These are phyloP conservation scores for Trichoderma orchidacearum DNA, from an alignment of 495 filamentous ascomycete genomes.

Conservation along the genomic window DNA sequence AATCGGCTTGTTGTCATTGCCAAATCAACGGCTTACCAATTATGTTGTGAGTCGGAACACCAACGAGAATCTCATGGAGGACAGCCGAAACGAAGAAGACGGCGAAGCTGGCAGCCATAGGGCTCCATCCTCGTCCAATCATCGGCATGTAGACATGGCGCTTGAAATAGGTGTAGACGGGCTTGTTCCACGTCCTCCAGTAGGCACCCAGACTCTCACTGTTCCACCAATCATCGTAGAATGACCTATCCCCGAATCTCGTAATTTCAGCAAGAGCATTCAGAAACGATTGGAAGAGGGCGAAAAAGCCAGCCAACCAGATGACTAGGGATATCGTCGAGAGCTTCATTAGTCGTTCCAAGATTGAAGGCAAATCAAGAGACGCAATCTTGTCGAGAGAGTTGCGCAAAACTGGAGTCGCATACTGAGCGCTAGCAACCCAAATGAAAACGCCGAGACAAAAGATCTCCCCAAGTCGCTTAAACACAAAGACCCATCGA, in stretches of 20 bases:
- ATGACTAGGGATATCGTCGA: slow-evolving; percentile 87
- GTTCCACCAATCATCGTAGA: slow-evolving; percentile 98
- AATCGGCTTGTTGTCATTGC: background rate
- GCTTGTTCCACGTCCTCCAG: slow-evolving; percentile 96
- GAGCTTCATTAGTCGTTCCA: slow-evolving; percentile 86
- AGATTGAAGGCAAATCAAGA: slow-evolving; percentile 67
- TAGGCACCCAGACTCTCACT: slow-evolving; percentile 71
- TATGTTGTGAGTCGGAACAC: slow-evolving; percentile 89
- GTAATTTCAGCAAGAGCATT: slow-evolving; percentile 88
- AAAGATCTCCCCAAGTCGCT: slow-evolving; percentile 63
- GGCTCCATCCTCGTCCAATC: slow-evolving; percentile 64
- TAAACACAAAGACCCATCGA: slow-evolving; percentile 74
- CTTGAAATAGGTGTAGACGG: slow-evolving; percentile 91
- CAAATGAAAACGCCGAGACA: slow-evolving; percentile 77
- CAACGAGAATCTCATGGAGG: slow-evolving; percentile 85
- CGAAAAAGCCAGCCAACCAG: slow-evolving; percentile 96
- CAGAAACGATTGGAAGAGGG: slow-evolving; percentile 77
- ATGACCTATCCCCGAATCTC: slow-evolving; percentile 81
- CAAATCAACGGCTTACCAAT: slow-evolving; percentile 43
- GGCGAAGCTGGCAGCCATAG: slow-evolving; percentile 49
- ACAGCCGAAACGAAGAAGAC: slow-evolving; percentile 81
- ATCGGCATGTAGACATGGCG: slow-evolving; percentile 81
- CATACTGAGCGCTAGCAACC: slow-evolving; percentile 86
- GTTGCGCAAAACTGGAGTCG: slow-evolving; percentile 76
- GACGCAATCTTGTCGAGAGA: slow-evolving; percentile 71